phyloP scores from a whole-genome alignment of 2,329 filamentous ascomycete species.

The Fusarium fracticaudum region DNA sequence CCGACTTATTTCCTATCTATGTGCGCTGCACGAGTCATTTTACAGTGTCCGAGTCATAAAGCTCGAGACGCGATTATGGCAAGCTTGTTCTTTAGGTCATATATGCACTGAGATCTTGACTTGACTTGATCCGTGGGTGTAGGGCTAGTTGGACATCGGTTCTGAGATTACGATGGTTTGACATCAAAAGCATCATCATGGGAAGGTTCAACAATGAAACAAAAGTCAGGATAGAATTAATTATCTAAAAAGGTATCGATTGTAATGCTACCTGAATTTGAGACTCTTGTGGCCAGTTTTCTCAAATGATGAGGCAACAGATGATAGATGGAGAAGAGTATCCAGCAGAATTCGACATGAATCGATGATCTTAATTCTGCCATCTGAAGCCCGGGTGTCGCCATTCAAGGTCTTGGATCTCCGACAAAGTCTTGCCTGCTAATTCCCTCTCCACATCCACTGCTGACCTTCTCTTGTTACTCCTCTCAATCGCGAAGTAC shows the following conservation, averaged over 20 bases:
- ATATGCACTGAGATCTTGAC: background rate
- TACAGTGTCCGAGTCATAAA: fast-evolving
- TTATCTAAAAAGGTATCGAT: too few species aligned
- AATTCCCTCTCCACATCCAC: background rate
- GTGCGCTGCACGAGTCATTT: background rate
- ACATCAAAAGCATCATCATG: background rate
- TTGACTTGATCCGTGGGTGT: background rate
- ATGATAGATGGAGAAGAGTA: too few species aligned
- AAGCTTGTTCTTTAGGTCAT: background rate
- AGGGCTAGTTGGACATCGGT: background rate
- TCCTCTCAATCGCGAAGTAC: background rate
- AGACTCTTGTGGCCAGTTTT: background rate
- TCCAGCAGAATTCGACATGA: too few species aligned
- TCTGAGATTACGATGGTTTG: background rate
- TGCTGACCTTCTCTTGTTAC: background rate
- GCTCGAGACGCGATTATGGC: background rate
- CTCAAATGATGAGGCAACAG: background rate
- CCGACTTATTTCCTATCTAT: background rate
- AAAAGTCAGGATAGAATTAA: fast-evolving
- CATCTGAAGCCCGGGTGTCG: background rate
- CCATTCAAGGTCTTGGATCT: background rate
- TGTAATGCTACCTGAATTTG: background rate
- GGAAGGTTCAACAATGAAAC: background rate
- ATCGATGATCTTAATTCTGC: background rate
- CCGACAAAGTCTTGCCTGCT: background rate